Evolutionary conservation across 2,329 filamentous ascomycete genomes (phyloP), one percentile per base, ranked within the genome.

Genomic region (Malbranchea zuffiana): DNA sequence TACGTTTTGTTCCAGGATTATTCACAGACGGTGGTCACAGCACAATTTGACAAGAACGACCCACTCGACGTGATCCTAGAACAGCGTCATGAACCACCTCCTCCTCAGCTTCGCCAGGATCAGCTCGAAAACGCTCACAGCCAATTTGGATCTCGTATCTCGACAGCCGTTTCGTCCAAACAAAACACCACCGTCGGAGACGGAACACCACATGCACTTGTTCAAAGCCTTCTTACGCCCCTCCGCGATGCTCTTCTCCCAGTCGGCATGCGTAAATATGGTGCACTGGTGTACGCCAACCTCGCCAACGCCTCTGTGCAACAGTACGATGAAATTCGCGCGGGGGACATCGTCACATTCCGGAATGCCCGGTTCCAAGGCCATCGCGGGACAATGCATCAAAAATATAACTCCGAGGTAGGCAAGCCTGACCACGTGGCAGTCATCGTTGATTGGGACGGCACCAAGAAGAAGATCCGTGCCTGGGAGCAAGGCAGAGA

Each of bases 401-500:
- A 83, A 47, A 96, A 95, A 59, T 98, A 98, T 59, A 79, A 71
- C 32, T 67, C 76, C 35, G 90, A 98, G 49, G 83, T 95, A 1
- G 87, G 86, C 46, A 90, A 84, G 56, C 84, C 74, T 6, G 72
- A 88, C 45, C 90, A 98, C 52, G 88, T 96, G 0, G 90, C 75
- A 2, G 67, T 98, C 2, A 88, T 98, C 3, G 75, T 85, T 6
- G 90, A 98, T 58, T 98, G 90, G 90, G 90, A 98, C 58, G 90
- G 90, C 3, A 93, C 85, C 26, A 94, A 95, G 74, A 94, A 94
- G 72, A 95, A 96, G 70, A 80, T 98, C 17, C 69, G 87, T 18
- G 87, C 80, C 1, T 96, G 85, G 83, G 90, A 96, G 60, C 90
- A 98, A 57, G 88, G 88, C 0, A 69, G 88, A 10, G 88, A 96